phyloP scores from a whole-genome alignment of 176 grass and related monocot species.

The Triticum turgidum region DNA sequence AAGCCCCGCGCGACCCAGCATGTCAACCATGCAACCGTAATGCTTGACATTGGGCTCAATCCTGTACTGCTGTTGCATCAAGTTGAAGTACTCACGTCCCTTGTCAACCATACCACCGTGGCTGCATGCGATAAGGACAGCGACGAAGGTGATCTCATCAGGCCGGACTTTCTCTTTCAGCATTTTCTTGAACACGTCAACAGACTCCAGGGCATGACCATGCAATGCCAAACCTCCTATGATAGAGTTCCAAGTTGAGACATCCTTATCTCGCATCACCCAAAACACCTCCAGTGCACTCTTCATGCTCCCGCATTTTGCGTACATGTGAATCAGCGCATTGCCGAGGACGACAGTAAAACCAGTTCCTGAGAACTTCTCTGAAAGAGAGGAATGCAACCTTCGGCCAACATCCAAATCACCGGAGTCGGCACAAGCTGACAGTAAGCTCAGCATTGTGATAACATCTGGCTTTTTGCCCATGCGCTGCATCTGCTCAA shows the following conservation, averaged over 20 bases:
- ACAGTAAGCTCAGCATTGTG: slow-evolving; percentile 75
- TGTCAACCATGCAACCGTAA: slow-evolving; percentile 83
- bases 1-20: slow-evolving; percentile 74
- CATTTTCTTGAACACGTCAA: slow-evolving; percentile 67
- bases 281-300: slow-evolving; percentile 53
- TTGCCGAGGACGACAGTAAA: slow-evolving; percentile 54
- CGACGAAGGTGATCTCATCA: slow-evolving; percentile 84
- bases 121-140: slow-evolving; percentile 74
- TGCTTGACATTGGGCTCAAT: slow-evolving; percentile 87
- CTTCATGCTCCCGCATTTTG: slow-evolving; percentile 76
- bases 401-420: slow-evolving; percentile 58
- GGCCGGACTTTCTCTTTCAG: slow-evolving; percentile 53
- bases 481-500: slow-evolving; percentile 56
- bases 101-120: slow-evolving; percentile 64
- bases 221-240: slow-evolving; percentile 77
- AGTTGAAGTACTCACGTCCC: slow-evolving; percentile 59
- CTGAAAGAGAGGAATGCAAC: slow-evolving; percentile 51
- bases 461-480: slow-evolving; percentile 68
- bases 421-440: slow-evolving; percentile 50
- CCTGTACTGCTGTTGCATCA: slow-evolving; percentile 64
- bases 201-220: slow-evolving; percentile 48
- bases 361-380: slow-evolving; percentile 40
- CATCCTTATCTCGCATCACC: slow-evolving; percentile 58
- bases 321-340: slow-evolving; percentile 80
- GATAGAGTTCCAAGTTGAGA: slow-evolving; percentile 89